A percentile compares a stretch with the other conserved stretches of the same genome.
Evolutionary conservation across 2,329 filamentous ascomycete species (phyloP).

Genomic region (Ophiostoma ips): DNA sequence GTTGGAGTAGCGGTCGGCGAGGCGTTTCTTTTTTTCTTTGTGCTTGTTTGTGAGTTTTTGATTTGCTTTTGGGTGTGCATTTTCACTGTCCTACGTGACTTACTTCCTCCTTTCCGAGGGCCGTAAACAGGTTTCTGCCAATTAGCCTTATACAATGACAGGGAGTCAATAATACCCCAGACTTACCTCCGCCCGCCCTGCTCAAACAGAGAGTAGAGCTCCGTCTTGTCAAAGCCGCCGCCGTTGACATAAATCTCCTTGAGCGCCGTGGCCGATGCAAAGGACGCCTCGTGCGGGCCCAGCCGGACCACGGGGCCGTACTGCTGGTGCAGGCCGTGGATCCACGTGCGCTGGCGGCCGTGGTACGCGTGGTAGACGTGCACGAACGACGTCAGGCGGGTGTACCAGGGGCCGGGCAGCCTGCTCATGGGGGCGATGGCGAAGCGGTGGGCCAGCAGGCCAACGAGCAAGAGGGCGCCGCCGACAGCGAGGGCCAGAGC

Average conservation of each 20-base stretch:
- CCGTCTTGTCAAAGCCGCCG: constrained; percentile 7
- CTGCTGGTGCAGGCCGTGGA: constrained; percentile 3
- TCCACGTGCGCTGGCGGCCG: constrained; percentile 7
- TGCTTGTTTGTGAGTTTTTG: background rate
- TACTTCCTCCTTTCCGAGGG: constrained; percentile 17
- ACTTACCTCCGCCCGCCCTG: constrained; percentile 14
- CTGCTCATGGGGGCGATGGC: background rate
- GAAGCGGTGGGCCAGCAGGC: constrained; percentile 2
- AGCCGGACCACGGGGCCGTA: constrained; percentile 8
- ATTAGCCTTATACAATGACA: background rate
- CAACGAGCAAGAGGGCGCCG: background rate
- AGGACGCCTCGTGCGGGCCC: constrained; percentile 4
- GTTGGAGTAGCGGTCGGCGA: constrained; percentile 8
- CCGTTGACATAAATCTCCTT: constrained; percentile 2
- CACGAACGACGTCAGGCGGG: background rate
- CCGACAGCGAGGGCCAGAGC: background rate
- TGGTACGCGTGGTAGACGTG: constrained; percentile 5
- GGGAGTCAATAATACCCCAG: background rate
- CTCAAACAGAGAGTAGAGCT: constrained; percentile 6
- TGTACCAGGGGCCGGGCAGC: constrained; percentile 9
- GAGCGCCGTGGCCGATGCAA: constrained; percentile 4
- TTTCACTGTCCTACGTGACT: background rate
- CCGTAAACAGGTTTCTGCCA: background rate
- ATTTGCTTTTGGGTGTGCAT: background rate
- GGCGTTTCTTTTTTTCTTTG: background rate